A percentile compares a stretch with the other conserved stretches of the same genome.
These are phyloP conservation scores for Meredithiella fracta DNA, from an alignment of 2,329 filamentous ascomycete species.

Conservation along the genomic window DNA sequence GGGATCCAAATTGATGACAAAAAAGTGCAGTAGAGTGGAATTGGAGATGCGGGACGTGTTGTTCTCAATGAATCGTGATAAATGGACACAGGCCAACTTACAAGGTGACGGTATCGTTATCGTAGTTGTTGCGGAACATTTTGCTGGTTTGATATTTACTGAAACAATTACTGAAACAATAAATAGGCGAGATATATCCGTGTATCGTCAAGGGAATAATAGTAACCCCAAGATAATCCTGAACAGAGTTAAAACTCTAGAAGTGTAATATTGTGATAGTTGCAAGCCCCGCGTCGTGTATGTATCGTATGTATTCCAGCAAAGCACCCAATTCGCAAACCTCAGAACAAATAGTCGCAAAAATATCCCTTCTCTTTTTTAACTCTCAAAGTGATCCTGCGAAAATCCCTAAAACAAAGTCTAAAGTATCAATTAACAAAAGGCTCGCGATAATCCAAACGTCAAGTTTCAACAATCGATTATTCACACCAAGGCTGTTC, in stretches of 20 bases:
- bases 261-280: neutral
- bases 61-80: neutral
- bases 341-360: no score
- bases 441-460: no score
- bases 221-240: neutral
- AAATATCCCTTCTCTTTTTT: no score
- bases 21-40: neutral
- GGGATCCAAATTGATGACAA: neutral
- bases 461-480: no score
- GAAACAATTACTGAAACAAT: no score
- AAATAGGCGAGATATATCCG: neutral
- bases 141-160: conserved; percentile 22
- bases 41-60: no score
- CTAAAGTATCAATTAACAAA: no score
- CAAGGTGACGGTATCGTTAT: conserved; percentile 99
- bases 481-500: neutral
- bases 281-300: neutral
- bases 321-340: no score
- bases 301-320: neutral
- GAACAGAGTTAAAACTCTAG: conserved; percentile 1
- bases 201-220: neutral
- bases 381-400: no score
- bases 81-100: conserved; percentile 32
- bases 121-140: conserved; percentile 99
- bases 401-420: no score